Evolutionary conservation across 78 protist species (phyloP), one percentile per base, ranked within the genome.

Genomic region (Dictyostelium citrinum): DNA sequence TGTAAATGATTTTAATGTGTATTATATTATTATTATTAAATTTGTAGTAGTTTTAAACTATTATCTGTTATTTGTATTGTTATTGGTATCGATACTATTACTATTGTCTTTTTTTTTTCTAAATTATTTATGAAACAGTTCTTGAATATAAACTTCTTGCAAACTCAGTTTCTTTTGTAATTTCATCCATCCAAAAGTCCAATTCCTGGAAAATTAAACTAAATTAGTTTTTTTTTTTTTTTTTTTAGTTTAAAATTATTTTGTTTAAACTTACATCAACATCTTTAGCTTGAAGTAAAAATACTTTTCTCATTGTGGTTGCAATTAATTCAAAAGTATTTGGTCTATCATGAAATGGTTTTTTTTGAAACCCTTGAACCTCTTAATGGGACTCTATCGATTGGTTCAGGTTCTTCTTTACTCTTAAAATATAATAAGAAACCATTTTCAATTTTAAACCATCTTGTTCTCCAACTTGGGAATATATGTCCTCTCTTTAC

Each of bases 291-390:
- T 85, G 92, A 2, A 85, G 29, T 61, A 85, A 43, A 60, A 85
- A 85, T 14, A 85, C 46, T 67, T 85, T 85, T 49, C 67, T 51
- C 84, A 76, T 85, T 58, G 92, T 35, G 11, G 82, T 80, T 60
- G 84, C 83, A 27, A 85, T 76, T n/a, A 85, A 51, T 76, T 85
- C 92, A 61, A 85, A 85, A 7, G 84, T 77, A 77, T 85, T 74
- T 49, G 82, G 84, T 43, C 83, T 49, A 29, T 85, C 84, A 51
- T 76, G 83, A 68, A 85, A 85, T 22, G 92, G 92, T 61, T 85
- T 85, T n/a, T 46, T 85, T 85, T 35, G 92, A 85, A 37, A 85
- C 84, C 61, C 92, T 49, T 22, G 83, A 31, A 27, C 92, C 92
- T 77, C 92, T 74, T 24, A 85, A 29, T 39, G 92, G 92, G 7